Percentiles rank a stretch among this genome's conserved stretches.
Conservation (phyloP, 768 basidiomycete species). For the Leccinum boreale region DNA sequence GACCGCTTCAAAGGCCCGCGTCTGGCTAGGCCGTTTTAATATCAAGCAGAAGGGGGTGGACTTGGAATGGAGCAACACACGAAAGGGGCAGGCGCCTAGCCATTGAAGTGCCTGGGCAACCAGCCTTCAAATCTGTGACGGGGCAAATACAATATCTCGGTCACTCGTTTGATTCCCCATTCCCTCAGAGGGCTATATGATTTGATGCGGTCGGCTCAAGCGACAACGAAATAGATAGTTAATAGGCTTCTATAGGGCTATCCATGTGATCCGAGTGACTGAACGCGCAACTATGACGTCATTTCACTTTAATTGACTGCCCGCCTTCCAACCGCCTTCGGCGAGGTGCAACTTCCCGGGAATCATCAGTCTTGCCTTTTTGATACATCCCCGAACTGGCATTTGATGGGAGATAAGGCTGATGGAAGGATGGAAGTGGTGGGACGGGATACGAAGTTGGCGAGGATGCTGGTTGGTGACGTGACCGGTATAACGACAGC, state of each 20-base stretch:
- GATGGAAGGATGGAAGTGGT: slow-evolving; percentile 40
- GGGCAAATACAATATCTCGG: slow-evolving; percentile 4
- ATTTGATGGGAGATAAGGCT: slow-evolving; percentile 52
- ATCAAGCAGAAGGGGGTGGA: slow-evolving; percentile 2
- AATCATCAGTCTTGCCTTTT: slow-evolving; percentile 29
- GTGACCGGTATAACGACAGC: slow-evolving; percentile 71
- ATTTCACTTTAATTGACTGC: slow-evolving; percentile 53
- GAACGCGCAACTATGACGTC: slow-evolving; percentile 21
- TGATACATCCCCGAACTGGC: slow-evolving; percentile 47
- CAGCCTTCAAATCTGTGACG: slow-evolving; percentile 12
- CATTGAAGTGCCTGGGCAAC: slow-evolving; percentile 9
- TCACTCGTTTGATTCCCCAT: slow-evolving; percentile 19
- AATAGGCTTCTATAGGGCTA: slow-evolving; percentile 22
- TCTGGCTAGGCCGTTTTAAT: not conserved
- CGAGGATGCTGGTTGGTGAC: slow-evolving; percentile 48
- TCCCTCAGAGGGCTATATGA: slow-evolving; percentile 21
- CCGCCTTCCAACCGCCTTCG: slow-evolving; percentile 57
- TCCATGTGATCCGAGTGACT: slow-evolving; percentile 29
- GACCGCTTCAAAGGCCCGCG: not conserved
- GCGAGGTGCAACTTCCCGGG: slow-evolving; percentile 43
- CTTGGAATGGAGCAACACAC: slow-evolving; percentile 5
- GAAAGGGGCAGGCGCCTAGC: slow-evolving; percentile 7
- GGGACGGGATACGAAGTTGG: slow-evolving; percentile 37
- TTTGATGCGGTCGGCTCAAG: slow-evolving; percentile 19
- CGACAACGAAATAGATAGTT: slow-evolving; percentile 19